Evolutionary conservation across 2,329 filamentous ascomycete species (phyloP).

Genomic region (Penicillium sp.): DNA sequence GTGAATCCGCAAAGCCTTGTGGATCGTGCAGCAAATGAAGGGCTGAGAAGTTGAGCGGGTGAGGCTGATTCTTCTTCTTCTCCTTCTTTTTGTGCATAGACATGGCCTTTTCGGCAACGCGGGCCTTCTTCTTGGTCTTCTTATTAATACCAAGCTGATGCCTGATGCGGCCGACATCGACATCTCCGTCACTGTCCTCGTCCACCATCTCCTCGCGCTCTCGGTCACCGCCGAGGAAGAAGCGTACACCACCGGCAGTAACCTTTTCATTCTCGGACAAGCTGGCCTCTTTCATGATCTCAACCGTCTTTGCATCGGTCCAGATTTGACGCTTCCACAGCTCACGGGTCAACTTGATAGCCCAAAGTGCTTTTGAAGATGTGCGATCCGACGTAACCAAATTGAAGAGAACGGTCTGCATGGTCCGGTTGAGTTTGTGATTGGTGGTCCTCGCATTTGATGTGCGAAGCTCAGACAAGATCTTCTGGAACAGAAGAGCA

Average conservation of each 20-base stretch:
- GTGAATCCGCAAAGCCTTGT: constrained; percentile 82
- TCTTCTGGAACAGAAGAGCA: constrained; percentile 79
- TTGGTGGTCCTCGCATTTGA: constrained; percentile 85
- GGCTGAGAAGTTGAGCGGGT: constrained; percentile 91
- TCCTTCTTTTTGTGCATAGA: constrained; percentile 78
- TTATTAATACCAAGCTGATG: constrained; percentile 92
- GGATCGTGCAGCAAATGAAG: constrained; percentile 91
- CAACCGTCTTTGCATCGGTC: constrained; percentile 91
- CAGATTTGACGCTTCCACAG: constrained; percentile 96
- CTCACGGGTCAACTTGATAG: constrained; percentile 90
- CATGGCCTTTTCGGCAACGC: constrained; percentile 72
- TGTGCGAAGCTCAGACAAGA: constrained; percentile 81
- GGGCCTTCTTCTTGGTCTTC: constrained; percentile 84
- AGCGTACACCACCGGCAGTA: constrained; percentile 76
- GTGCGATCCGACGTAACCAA: constrained; percentile 79
- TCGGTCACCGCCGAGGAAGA: constrained; percentile 94
- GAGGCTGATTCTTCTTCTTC: constrained; percentile 80
- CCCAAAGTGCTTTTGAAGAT: constrained; percentile 87
- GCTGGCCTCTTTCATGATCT: constrained; percentile 93
- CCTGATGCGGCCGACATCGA: constrained; percentile 74
- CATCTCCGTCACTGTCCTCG: constrained; percentile 73
- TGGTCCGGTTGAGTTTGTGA: constrained; percentile 85
- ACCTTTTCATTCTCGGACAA: constrained; percentile 92
- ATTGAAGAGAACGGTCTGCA: constrained; percentile 91
- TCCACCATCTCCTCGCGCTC: constrained; percentile 91